Base-by-base conservation (phyloP, 108 stramenopile species). In the Craspedostauros australis region DNA sequence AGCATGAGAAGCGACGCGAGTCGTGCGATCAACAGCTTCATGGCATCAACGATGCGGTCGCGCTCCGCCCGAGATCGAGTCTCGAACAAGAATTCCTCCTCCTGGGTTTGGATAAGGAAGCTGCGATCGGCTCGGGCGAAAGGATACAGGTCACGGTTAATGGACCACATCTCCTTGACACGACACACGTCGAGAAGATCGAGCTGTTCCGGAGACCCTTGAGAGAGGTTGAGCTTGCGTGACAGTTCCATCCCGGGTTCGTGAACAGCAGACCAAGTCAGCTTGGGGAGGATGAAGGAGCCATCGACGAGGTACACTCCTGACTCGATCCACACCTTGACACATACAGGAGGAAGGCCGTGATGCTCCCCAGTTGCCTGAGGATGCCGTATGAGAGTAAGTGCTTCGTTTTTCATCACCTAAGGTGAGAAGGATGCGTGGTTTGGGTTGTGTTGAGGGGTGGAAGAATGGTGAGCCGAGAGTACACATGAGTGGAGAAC, bases 1-100 rank as follows among this genome's bases (percentile, higher is more conserved):
- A 75, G 60, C 62, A 80, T 73, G 9, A 80, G 52, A 21, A 73
- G 32, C 12, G 80, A 77, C n/a, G 76, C 80, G 2, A 82, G 49
- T n/a, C 76, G 55, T 15, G 80, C 80, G 56, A 82, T 68, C 12
- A 75, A 53, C 12, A 75, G 40, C 46, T 76, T 74, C n/a, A 77
- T 46, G 4, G 73, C 75, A 40, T 72, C 54, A n/a, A 82, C 80
- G 21, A 77, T 53, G 4, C 61, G 60, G 24, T 52, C 70, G 3
- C 76, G 41, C 30, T 82, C 73, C 44, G 74, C 41, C 15, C 40
- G 46, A 5, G 51, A 59, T 34, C 54, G 58, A 4, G 80, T 60
- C 57, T 82, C 80, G 31, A 82, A 77, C 19, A 82, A 5, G 31
- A 54, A 54, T 12, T 19, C 39, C 12, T 45, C 50, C 7, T 47